Conservation (phyloP, 371 early-diverging fungal genomes). For the Rhizopus delemar region DNA sequence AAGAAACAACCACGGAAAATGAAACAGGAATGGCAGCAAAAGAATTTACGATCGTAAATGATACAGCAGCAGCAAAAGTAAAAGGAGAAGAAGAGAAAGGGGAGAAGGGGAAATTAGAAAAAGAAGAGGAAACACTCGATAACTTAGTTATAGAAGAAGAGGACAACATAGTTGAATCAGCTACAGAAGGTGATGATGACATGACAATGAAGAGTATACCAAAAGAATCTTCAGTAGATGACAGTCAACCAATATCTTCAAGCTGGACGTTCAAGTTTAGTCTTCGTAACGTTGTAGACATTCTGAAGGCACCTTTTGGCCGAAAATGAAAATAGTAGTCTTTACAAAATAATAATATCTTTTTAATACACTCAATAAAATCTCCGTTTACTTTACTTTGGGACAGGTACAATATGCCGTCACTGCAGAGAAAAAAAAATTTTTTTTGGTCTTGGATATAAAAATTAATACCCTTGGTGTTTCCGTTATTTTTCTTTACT, state of each 20-base stretch:
- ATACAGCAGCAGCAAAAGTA: too few relatives aligned
- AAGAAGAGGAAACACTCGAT: too few relatives aligned
- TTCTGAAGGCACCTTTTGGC: conserved; percentile 20
- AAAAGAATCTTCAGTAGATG: neutral
- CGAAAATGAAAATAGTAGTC: neutral
- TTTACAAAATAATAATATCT: too few relatives aligned
- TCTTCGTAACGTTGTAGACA: conserved; percentile 19
- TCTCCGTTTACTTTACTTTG: too few relatives aligned
- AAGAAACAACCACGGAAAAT: neutral
- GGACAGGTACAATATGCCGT: too few relatives aligned
- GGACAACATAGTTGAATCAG: too few relatives aligned
- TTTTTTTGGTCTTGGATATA: conserved; percentile 1
- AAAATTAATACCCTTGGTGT: neutral
- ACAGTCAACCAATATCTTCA: neutral
- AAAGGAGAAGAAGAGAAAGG: too few relatives aligned
- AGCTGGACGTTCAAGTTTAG: conserved; percentile 14
- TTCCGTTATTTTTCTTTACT: neutral
- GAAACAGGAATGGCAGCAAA: neutral
- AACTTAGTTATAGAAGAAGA: too few relatives aligned
- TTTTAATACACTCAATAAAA: neutral
- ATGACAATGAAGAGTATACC: neutral
- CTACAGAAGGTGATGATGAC: too few relatives aligned
- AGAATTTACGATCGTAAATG: neutral
- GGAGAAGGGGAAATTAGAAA: too few relatives aligned
- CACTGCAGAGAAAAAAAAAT: conserved; percentile 2